Evolutionary conservation across 306 rosid genomes (phyloP).

Genomic region (Begonia masoniana): DNA sequence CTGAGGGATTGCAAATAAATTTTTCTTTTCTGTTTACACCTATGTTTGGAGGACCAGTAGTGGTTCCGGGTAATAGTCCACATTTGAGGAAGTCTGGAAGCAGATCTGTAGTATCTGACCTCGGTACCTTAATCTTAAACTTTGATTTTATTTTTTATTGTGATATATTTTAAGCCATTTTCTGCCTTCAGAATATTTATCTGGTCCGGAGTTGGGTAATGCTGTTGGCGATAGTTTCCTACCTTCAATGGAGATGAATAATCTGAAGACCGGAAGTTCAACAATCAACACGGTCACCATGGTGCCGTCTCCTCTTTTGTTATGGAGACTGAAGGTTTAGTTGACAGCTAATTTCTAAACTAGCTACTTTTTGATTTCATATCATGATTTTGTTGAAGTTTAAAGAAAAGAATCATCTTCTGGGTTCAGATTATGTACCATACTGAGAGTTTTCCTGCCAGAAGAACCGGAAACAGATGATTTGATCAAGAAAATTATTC

Average conservation of each 20-base stretch:
- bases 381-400: not conserved
- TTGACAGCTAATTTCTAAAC: not conserved
- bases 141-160: not conserved
- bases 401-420: not conserved
- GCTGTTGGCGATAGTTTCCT: slow-evolving; percentile 50
- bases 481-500: too few species aligned
- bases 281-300: slow-evolving; percentile 33
- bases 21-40: slow-evolving; percentile 29
- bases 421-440: not conserved
- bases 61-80: slow-evolving; percentile 63
- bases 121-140: slow-evolving; percentile 36
- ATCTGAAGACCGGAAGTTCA: slow-evolving; percentile 31
- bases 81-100: slow-evolving; percentile 96
- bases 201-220: slow-evolving; percentile 55
- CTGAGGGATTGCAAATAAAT: slow-evolving; percentile 1
- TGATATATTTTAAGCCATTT: slow-evolving; percentile 2
- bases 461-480: too few species aligned
- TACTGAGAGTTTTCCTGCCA: not conserved
- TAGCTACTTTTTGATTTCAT: not conserved
- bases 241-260: slow-evolving; percentile 30
- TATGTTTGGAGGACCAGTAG: slow-evolving; percentile 67
- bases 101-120: slow-evolving; percentile 68
- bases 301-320: slow-evolving; percentile 67
- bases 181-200: slow-evolving; percentile 12
- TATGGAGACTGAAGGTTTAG: slow-evolving; percentile 88